phyloP scores from a whole-genome alignment of 2,329 filamentous ascomycete species.

The Didymella arachidicola region DNA sequence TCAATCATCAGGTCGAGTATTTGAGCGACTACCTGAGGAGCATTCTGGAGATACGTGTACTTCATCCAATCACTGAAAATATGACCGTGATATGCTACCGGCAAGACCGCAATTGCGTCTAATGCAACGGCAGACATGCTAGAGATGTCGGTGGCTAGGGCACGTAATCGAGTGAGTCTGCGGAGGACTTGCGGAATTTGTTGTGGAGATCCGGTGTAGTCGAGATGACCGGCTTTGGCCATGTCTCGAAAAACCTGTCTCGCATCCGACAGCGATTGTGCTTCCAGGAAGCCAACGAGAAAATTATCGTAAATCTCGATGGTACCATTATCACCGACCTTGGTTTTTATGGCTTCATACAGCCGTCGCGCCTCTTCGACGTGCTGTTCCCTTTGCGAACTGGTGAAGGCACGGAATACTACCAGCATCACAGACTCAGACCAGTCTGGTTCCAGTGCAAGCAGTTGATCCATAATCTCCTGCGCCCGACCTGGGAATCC shows the following conservation, averaged over 20 bases:
- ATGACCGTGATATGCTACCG: constrained; percentile 71
- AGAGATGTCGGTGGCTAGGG: constrained; percentile 39
- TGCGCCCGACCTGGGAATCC: constrained; percentile 68
- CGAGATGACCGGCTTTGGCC: constrained; percentile 67
- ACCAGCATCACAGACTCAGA: constrained; percentile 68
- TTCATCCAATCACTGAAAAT: constrained; percentile 92
- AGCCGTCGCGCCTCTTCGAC: constrained; percentile 60
- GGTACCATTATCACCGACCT: constrained; percentile 66
- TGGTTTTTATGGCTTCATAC: constrained; percentile 65
- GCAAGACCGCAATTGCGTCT: constrained; percentile 60
- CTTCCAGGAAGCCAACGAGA: constrained; percentile 73
- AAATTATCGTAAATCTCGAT: constrained; percentile 80
- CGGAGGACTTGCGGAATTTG: constrained; percentile 32
- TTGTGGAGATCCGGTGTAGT: constrained; percentile 51
- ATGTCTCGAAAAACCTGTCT: constrained; percentile 86
- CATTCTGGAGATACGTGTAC: constrained; percentile 73
- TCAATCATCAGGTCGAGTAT: constrained; percentile 80
- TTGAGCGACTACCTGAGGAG: constrained; percentile 69
- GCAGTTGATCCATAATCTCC: constrained; percentile 62
- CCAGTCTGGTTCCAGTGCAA: constrained; percentile 55
- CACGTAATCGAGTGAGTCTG: constrained; percentile 40
- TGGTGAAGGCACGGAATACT: constrained; percentile 73
- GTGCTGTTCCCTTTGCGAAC: constrained; percentile 51
- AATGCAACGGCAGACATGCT: constrained; percentile 42
- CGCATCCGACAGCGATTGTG: constrained; percentile 70